A percentile compares a stretch with the other conserved stretches of the same genome.
Conservation (phyloP, 2,329 filamentous ascomycete species). For the Colletotrichum australisinense region DNA sequence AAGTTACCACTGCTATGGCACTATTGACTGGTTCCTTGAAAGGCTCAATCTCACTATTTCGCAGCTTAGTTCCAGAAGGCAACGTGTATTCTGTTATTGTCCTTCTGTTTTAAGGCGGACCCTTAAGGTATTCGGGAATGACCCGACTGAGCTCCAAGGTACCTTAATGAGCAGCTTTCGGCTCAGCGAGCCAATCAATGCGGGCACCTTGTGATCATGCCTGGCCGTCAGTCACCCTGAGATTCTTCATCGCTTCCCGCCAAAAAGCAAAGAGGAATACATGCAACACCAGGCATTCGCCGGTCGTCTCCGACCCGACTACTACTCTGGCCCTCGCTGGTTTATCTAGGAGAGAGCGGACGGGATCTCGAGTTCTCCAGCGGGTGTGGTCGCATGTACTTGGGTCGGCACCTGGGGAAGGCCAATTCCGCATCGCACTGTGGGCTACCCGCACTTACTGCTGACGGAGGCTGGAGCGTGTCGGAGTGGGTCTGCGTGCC, state of each 20-base stretch:
- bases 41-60: too few relatives aligned
- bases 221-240: too few relatives aligned
- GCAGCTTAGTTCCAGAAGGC: too few relatives aligned
- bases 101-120: too few relatives aligned
- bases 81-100: too few relatives aligned
- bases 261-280: neutral
- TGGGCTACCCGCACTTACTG: neutral
- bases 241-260: neutral
- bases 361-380: conserved; percentile 34
- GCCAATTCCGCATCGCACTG: neutral
- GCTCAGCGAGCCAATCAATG: neutral
- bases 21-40: too few relatives aligned
- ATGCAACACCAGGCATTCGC: conserved; percentile 34
- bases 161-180: neutral
- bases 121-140: neutral
- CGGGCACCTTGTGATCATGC: neutral
- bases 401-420: fast-evolving
- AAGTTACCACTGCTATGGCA: too few relatives aligned
- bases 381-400: conserved; percentile 34
- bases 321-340: conserved; percentile 34
- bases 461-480: neutral
- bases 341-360: conserved; percentile 36
- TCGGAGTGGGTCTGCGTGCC: neutral
- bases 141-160: neutral
- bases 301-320: conserved; percentile 34